Base-by-base conservation (phyloP, 768 basidiomycete genomes). In the Ramaria sp. region DNA sequence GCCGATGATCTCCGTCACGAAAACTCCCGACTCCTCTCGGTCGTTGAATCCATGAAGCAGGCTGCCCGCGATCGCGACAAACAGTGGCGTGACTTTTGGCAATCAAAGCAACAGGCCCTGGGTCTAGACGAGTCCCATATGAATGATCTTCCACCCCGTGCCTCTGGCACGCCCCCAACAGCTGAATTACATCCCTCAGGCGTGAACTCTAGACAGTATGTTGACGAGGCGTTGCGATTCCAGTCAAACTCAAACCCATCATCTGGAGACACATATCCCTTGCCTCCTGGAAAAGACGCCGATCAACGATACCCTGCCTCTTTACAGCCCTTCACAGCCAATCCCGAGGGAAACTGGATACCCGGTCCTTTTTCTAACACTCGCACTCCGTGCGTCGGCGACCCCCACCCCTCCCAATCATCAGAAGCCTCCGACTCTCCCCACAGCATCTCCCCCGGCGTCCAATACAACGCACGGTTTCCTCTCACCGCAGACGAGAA, bases 51-150 rank as follows among this genome's bases (percentile, higher is more conserved):
- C 41, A 51, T 61, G 31, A 78, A 78, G 52, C 78, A 80, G 58
- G 82, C 85, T 66, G 72, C 75, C 53, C 77, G 80, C 55, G 86
- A 89, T 64, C 82, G 85, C 45, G 88, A 90, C 71, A 84, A 79
- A 64, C 77, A 82, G 62, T 86, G 84, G 84, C 75, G 78, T 64
- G 74, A 79, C 13, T 71, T 85, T n/a, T 86, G 78, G 76, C 80
- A 84, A 60, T 71, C 81, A 39, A 78, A 77, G 67, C 86, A 84
- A 70, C 54, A 56, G 42, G 20, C 54, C 68, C 75, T 42, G 76
- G 75, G 60, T 75, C 39, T 56, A n/a, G 54, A 80, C 60, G 72
- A 69, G 57, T 70, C 73, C 56, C 79, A 79, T 22, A 64, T 72
- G 20, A 81, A 81, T 43, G 81, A 83, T 63, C 68, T 78, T 31